Evolutionary conservation across 352 stramenopile species (phyloP), one percentile per base, ranked within the genome.

Genomic region (Elongisporangium prolatum): DNA sequence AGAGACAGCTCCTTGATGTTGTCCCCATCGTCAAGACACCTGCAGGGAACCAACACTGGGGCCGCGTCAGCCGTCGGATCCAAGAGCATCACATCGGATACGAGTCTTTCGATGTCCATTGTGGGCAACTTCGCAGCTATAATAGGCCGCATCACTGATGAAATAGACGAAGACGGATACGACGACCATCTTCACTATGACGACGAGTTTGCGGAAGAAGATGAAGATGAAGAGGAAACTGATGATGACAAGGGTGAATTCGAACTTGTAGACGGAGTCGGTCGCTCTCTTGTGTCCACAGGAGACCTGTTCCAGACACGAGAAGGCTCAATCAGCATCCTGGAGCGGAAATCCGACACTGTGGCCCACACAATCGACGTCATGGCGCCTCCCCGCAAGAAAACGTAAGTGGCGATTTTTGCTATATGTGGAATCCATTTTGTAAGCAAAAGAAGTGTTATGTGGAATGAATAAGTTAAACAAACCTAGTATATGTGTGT

Each of bases 71-170:
- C 34, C 34, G 34, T 44, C 34, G 34, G 34, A 4, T 17, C 34
- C 1, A 44, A 44, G 34, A 72, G 69, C 47, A 52, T 77, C 49
- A 59, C 75, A 48, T 81, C 75, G 3, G 82, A 89, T 52, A 84
- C 80, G 76, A 90, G 82, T 60, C 60, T 91, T 7, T 82, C 80
- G 9, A 70, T 86, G 44, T 79, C 82, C 8, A 89, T 92, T 72
- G 71, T 89, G 20, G 80, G 79, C 17, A 92, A 84, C 38, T 92
- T 90, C 57, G 87, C 82, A 48, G 74, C 76, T 16, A 54, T 89
- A 7, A 79, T 89, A 25, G 70, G 77, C 1, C 64, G 74, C 0
- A 75, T 89, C 60, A 81, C 75, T 18, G 81, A 91, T 48, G 57
- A 80, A 0, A 52, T 83, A 5, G 77, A 86, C 28, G 77, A 84